Base-by-base conservation (phyloP, 1,284 basidiomycete genomes). In the Boletus austroedulis region DNA sequence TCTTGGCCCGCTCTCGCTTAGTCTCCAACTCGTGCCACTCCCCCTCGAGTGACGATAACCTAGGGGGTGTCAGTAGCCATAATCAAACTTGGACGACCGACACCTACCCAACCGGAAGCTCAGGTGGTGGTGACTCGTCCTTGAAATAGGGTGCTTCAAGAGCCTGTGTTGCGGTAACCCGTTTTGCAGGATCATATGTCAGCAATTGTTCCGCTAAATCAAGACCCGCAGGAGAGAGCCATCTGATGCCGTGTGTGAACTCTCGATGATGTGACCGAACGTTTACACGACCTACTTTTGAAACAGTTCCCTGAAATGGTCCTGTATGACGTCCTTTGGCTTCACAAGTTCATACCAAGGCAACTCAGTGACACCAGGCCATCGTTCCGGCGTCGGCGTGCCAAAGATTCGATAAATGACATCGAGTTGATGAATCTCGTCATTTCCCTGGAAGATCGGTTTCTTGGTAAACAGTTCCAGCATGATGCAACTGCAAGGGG, bases 301-400 rank as follows among this genome's bases (percentile, higher is more conserved):
- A 70, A 96, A 95, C 31, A 87, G 74, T 49, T 90, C 85, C 48
- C 89, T 79, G 69, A 98, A 92, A 55, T 82, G 83, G 63, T 90
- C 88, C 34, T 84, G 81, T 17, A 92, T 75, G 21, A 77, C 72
- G 49, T 92, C 86, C 63, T 84, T 87, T 0, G 97, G 94, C 71
- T 94, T 93, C 51, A 98, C 89, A n/a, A 99, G 84, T 72, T 99
- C 97, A 73, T 93, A 99, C 97, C 97, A 99, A 4, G 97, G 96
- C 58, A 99, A 76, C 64, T 87, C 86, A 7, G 84, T 81, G 29
- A 97, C 78, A 7, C 82, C 86, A 0, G 91, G 85, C 97, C 97
- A 99, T 45, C 84, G 82, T 29, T 87, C 83, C n/a, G 84, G 73
- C 15, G 83, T 85, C 0, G 96, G 94, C 1, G 95, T 96, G 14